Evolutionary conservation across 805 yeast genomes (phyloP), one percentile per base, ranked within the genome.

Genomic region (Grigorovia transvaalensis): DNA sequence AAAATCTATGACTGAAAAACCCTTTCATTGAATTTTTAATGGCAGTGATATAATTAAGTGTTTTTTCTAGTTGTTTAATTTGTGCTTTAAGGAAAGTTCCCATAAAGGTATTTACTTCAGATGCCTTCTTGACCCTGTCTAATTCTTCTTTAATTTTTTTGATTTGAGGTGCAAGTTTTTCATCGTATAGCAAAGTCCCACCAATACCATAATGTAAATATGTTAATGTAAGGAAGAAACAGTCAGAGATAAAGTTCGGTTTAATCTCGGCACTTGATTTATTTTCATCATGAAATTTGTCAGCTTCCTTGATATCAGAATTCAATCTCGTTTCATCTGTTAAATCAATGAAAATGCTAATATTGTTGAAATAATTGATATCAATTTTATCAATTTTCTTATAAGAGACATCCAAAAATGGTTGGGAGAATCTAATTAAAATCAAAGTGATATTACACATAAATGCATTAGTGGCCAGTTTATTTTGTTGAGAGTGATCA

Each of bases 161-260:
- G 27, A 81, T 67, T 54, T 77, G 73, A 56, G 77, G 78, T 15
- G 76, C 71, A 35, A 82, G 61, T 53, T 83, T 79, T 45, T 78
- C 81, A 54, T 80, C 79, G 46, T 72, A 74, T 46, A 80, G 74
- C 52, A 77, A 68, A 0, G 85, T 69, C 48, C 97, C 98, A 23
- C 95, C 95, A 44, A 88, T 71, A 45, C 98, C 99, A 69, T 85
- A 93, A 58, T 91, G 90, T 48, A 88, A 68, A 64, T 84, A 89
- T 0, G 95, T 81, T 49, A 85, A 72, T 6, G 90, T 80, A 51
- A 93, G 65, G 61, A 76, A 93, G 67, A 89, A 93, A 60, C 95
- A 84, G 57, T 91, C 93, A 9, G 96, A 82, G n/a, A 93, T 88
- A 65, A 93, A 93, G 61, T 93, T 91, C 30, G 76, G 65, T 54